Conservation (phyloP, 1,284 basidiomycete species). For the Porodaedalea pini region DNA sequence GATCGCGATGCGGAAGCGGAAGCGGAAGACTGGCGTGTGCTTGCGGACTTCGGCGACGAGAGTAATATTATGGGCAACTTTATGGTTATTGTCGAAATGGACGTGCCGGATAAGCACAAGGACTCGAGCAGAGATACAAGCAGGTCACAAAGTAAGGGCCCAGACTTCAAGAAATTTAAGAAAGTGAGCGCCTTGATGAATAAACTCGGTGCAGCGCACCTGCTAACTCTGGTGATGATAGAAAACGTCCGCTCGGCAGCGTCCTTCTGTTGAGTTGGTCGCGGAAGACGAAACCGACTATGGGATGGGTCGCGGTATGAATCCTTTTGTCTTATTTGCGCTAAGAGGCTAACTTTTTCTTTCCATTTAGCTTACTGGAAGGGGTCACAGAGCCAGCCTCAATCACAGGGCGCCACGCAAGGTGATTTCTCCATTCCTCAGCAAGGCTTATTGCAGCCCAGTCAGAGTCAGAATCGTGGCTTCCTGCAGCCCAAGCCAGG, state of each 20-base stretch:
- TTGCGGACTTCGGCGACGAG: constrained; percentile 75
- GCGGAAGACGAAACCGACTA: constrained; percentile 52
- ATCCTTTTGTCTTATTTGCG: background rate
- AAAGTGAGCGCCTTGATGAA: constrained; percentile 46
- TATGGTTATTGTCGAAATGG: constrained; percentile 77
- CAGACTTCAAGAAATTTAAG: constrained; percentile 87
- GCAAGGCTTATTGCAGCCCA: constrained; percentile 9
- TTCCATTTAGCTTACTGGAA: constrained; percentile 54
- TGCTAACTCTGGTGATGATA: constrained; percentile 21
- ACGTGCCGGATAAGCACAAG: constrained; percentile 38
- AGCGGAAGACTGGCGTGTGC: constrained; percentile 57
- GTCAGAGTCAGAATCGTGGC: constrained; percentile 24
- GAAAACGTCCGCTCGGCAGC: constrained; percentile 33
- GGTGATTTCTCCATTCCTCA: background rate
- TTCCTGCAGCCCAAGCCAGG: constrained; percentile 10
- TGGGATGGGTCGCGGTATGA: constrained; percentile 51
- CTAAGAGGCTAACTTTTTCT: background rate
- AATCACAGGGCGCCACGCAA: constrained; percentile 23
- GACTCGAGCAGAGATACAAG: constrained; percentile 22
- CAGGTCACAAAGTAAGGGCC: constrained; percentile 48
- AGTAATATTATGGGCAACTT: constrained; percentile 73
- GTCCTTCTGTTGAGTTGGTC: constrained; percentile 49
- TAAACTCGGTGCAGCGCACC: background rate
- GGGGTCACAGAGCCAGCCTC: constrained; percentile 25
- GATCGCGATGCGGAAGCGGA: constrained; percentile 31